Base-by-base conservation (phyloP, 257 asterid genomes). In the Penstemon newberryi region DNA sequence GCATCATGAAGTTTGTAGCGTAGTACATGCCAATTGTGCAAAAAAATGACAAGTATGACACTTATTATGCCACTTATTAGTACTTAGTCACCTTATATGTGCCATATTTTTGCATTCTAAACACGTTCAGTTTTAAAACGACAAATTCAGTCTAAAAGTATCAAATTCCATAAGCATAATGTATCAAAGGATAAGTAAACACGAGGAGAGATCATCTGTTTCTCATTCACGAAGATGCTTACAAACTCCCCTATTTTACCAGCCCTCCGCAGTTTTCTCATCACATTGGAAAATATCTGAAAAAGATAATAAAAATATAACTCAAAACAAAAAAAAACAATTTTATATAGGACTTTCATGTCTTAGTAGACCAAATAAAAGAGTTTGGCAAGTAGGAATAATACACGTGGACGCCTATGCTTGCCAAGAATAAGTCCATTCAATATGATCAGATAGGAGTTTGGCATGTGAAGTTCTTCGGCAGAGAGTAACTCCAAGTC, bases 381-480 rank as follows among this genome's bases (percentile, higher is more conserved):
- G 10, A 36, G 33, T 41, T 19, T 55, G 67, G 4, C 63, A 49
- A 43, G 38, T 18, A 46, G 53, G 43, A 59, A 60, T 56, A 63
- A 58, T 84, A 90, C 97, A 77, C 84, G 95, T 49, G 96, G 96
- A 71, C 73, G 75, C 74, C 79, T 82, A 84, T 93, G 99, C 76
- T 93, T 90, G 73, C 99, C 99, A 75, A 93, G 90, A 85, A 93
- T 93, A 61, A 84, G 96, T 57, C 99, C 99, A 69, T 93, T 90
- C 66, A 87, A 80, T 25, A 89, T 85, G 73, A 93, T 73, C 73
- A 93, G 78, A 83, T 80, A 87, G 56, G 96, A 87, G 75, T 80
- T 73, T 64, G 95, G 96, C 88, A 68, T 81, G 85, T 90, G 99
- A 81, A 93, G 91, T 61, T 90, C 97, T 84, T 93, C 99, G 6